phyloP scores from a whole-genome alignment of 1,139 yeast genomes.

The Scheffersomyces segobiensis region DNA sequence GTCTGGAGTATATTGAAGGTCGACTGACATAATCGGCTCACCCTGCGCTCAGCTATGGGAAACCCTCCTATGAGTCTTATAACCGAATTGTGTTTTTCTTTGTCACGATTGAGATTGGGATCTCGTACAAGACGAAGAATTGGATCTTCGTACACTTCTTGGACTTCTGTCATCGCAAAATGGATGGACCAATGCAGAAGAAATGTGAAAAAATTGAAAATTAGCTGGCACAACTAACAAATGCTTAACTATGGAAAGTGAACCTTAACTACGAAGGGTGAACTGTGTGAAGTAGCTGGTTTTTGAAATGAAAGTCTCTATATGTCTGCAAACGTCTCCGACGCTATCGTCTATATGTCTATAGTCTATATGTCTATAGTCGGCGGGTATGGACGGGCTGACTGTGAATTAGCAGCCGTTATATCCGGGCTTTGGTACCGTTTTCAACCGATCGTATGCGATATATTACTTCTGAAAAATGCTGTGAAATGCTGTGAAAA shows the following conservation, averaged over 20 bases:
- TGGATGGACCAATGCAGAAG: neutral
- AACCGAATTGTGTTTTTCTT: constrained; percentile 41
- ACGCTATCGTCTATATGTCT: neutral
- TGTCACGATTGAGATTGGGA: constrained; percentile 48
- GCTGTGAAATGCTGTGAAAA: neutral
- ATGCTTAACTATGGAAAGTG: neutral
- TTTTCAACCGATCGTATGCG: neutral
- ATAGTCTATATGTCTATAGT: neutral
- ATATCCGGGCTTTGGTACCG: neutral
- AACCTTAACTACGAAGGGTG: neutral
- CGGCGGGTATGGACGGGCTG: neutral
- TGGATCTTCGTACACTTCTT: constrained; percentile 44
- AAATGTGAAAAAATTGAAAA: neutral
- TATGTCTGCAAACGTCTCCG: neutral
- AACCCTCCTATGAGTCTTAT: constrained; percentile 45
- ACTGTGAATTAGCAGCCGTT: neutral
- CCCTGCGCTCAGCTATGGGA: constrained; percentile 42
- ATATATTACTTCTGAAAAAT: neutral
- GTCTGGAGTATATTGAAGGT: constrained; percentile 50
- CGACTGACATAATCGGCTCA: constrained; percentile 52
- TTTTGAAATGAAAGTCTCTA: neutral
- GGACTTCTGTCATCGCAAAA: constrained; percentile 1
- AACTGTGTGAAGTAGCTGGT: neutral
- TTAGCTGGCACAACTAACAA: too few species aligned
- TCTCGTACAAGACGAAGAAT: constrained; percentile 48